Evolutionary conservation across 2,329 filamentous ascomycete species (phyloP).

Genomic region (Fusarium tjaetaba): DNA sequence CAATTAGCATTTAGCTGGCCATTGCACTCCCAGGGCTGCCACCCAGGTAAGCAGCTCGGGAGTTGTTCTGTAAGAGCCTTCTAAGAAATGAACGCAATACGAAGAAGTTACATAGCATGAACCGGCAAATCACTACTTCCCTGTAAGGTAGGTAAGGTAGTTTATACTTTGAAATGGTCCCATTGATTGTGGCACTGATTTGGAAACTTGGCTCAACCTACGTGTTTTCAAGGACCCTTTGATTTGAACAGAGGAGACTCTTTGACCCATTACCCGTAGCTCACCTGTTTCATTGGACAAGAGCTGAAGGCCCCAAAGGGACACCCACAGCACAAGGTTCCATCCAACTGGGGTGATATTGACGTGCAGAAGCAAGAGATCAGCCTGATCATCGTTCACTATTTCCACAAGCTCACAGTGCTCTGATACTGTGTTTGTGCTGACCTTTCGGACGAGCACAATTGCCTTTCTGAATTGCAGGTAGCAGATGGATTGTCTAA

Average conservation of each 20-base stretch:
- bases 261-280: background rate
- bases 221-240: background rate
- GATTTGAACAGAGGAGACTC: background rate
- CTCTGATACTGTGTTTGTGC: constrained; percentile 2
- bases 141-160: background rate
- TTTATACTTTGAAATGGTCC: background rate
- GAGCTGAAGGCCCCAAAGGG: background rate
- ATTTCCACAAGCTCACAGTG: constrained; percentile 9
- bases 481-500: background rate
- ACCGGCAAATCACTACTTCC: background rate
- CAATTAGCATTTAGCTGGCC: background rate
- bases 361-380: constrained; percentile 11
- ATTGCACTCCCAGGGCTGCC: background rate
- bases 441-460: background rate
- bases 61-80: background rate
- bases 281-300: constrained; percentile 6
- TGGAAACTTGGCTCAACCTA: background rate
- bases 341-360: constrained; percentile 4
- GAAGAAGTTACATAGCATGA: background rate
- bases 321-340: background rate
- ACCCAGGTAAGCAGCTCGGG: background rate
- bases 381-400: constrained; percentile 16
- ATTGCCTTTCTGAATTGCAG: background rate
- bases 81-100: background rate
- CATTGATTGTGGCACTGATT: background rate